phyloP scores from a whole-genome alignment of 1,284 basidiomycete species.

The Sporisorium reilianum region DNA sequence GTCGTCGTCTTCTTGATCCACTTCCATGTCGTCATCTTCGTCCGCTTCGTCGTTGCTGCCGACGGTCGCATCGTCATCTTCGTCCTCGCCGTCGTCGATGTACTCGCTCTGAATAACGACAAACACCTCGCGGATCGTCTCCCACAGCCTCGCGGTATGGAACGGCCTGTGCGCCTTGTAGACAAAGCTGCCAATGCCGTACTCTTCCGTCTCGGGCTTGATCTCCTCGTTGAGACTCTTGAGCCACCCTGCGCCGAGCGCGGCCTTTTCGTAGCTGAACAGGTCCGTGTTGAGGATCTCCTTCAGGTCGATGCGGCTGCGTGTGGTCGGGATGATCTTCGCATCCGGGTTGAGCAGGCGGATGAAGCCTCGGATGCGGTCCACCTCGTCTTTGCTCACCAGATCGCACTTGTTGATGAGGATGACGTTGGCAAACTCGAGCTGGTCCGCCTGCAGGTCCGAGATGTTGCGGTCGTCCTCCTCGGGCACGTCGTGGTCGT shows the following conservation, averaged over 20 bases:
- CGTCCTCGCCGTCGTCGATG: slow-evolving; percentile 68
- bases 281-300: slow-evolving; percentile 69
- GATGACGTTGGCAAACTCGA: slow-evolving; percentile 72
- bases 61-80: slow-evolving; percentile 18
- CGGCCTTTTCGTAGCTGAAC: slow-evolving; percentile 71
- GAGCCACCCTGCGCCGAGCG: slow-evolving; percentile 72
- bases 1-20: slow-evolving; percentile 38
- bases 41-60: slow-evolving; percentile 17
- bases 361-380: slow-evolving; percentile 68
- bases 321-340: slow-evolving; percentile 68
- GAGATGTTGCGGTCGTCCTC: slow-evolving; percentile 72
- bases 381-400: slow-evolving; percentile 65
- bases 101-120: slow-evolving; percentile 70
- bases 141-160: slow-evolving; percentile 71
- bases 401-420: slow-evolving; percentile 72
- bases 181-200: slow-evolving; percentile 61
- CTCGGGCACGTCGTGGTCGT: slow-evolving; percentile 57
- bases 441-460: slow-evolving; percentile 70
- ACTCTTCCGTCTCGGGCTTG: slow-evolving; percentile 71
- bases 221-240: slow-evolving; percentile 70
- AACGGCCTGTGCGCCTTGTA: slow-evolving; percentile 70
- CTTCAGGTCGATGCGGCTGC: slow-evolving; percentile 69
- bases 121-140: slow-evolving; percentile 70
- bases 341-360: slow-evolving; percentile 71
- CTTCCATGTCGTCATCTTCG: slow-evolving; percentile 42